A percentile compares a stretch with the other conserved stretches of the same genome.
phyloP scores from a whole-genome alignment of 352 stramenopile species.

The Pythium guiyangense region DNA sequence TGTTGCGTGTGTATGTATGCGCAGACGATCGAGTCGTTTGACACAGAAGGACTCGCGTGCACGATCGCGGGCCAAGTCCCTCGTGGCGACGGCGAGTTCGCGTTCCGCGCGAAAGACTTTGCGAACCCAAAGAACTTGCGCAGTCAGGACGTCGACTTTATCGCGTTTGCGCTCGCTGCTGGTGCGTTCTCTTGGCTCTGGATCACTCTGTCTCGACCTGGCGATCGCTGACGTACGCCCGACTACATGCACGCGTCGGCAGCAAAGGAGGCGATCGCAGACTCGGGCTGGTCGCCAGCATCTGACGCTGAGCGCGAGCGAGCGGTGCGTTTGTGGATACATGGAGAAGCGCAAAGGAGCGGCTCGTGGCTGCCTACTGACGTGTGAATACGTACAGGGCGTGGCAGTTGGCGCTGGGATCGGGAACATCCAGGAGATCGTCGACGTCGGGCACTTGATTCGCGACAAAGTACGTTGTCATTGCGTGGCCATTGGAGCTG shows the following conservation, averaged over 20 bases:
- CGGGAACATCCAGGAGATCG: conserved; percentile 84
- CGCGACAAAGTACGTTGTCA: conserved; percentile 44
- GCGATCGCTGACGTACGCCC: not conserved
- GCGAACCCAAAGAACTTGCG: conserved; percentile 63
- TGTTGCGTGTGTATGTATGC: not conserved
- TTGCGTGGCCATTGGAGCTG: not conserved
- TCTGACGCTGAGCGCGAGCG: conserved; percentile 66
- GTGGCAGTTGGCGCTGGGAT: conserved; percentile 84
- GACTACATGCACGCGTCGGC: not conserved
- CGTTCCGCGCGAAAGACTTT: conserved; percentile 65
- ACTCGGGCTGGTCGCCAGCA: conserved; percentile 58
- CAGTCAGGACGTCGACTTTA: conserved; percentile 82
- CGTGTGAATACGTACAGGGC: conserved; percentile 29
- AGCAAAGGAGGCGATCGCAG: conserved; percentile 79
- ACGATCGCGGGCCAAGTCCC: conserved; percentile 74
- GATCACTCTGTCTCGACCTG: not conserved
- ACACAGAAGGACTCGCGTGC: conserved; percentile 54
- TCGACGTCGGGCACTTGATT: conserved; percentile 64
- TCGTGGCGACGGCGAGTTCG: conserved; percentile 38
- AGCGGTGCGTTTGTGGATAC: conserved; percentile 27
- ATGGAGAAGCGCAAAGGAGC: not conserved
- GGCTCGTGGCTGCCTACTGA: not conserved
- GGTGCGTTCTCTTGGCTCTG: conserved; percentile 21
- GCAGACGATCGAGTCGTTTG: conserved; percentile 49
- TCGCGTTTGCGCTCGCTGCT: conserved; percentile 79